Base-by-base conservation (phyloP, 257 asterid genomes). In the Solanum habrochaites region DNA sequence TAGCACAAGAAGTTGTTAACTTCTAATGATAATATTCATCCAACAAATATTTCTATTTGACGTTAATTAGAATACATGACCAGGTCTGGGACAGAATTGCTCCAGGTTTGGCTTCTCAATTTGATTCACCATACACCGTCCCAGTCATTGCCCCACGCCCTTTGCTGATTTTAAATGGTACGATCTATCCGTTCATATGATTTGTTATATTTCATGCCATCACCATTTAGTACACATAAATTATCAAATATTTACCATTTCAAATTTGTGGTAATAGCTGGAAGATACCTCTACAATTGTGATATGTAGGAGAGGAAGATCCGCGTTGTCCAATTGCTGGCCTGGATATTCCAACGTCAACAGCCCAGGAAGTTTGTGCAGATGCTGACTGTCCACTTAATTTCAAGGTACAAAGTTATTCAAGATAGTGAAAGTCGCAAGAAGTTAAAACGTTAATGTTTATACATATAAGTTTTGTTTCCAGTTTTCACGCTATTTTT, bases 1-100 rank as follows among this genome's bases (percentile, higher is more conserved):
- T 29, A 78, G 27, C 27, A 14, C 5, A 8, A 78, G 66, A 27
- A 27, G 40, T n/a, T 16, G 21, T 21, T 6, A 12, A 16, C 9
- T 78, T 78, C 35, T 27, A 64, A 27, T 4, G 16, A 43, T 45
- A 78, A 27, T 27, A 78, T 25, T 78, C 64, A 78, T 45, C 40
- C 16, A 78, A 15, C 62, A 45, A 5, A 21, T 11, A 45, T 20
- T 45, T 78, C 16, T 43, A 16, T 78, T 45, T 9, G 84, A 78
- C 2, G 40, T 78, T 45, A 45, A 78, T 78, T 78, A 45, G 85
- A 58, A 66, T 86, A 82, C 58, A 31, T 75, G 15, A 81, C 69
- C 90, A 97, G 99, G 99, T 95, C 60, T 97, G 99, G 98, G 94
- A 94, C 86, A 92, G 97, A 90, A 95, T 94, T 86, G 98, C 98